Conservation (phyloP, 257 asterid species). For the Solanum dulcamara region DNA sequence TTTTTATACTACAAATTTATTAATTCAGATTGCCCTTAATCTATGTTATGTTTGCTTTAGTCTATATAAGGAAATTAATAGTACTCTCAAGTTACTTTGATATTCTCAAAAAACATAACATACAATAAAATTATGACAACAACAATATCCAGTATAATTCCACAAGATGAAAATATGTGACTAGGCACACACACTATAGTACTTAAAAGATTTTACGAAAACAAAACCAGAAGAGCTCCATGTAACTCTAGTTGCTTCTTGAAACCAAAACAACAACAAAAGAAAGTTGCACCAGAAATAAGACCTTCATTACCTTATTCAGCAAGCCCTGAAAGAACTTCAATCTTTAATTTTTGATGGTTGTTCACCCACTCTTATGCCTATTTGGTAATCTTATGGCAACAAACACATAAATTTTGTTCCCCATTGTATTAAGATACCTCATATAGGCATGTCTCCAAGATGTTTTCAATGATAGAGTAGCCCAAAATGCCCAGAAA, state of each 20-base stretch:
- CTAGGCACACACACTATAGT: not conserved
- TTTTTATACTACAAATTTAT: too few relatives aligned
- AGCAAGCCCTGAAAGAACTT: not conserved
- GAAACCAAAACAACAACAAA: not conserved
- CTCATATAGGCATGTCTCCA: constrained; percentile 2
- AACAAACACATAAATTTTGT: constrained; percentile 1
- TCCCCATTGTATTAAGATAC: not conserved
- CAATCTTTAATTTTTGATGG: not conserved
- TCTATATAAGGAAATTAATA: too few relatives aligned
- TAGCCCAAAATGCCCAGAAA: not conserved
- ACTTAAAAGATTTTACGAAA: not conserved
- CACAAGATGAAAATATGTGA: not conserved
- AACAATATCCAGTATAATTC: not conserved
- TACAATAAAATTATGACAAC: not conserved
- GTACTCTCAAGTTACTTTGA: not conserved
- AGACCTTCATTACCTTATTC: not conserved
- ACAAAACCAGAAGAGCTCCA: not conserved
- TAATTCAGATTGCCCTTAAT: too few relatives aligned
- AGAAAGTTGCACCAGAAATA: not conserved
- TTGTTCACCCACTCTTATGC: not conserved
- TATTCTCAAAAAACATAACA: not conserved
- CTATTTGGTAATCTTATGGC: not conserved
- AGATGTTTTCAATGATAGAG: not conserved
- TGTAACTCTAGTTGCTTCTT: too few relatives aligned
- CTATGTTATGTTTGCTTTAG: too few relatives aligned